Conservation (phyloP, 345 rosid genomes). For the Mercurialis annua region DNA sequence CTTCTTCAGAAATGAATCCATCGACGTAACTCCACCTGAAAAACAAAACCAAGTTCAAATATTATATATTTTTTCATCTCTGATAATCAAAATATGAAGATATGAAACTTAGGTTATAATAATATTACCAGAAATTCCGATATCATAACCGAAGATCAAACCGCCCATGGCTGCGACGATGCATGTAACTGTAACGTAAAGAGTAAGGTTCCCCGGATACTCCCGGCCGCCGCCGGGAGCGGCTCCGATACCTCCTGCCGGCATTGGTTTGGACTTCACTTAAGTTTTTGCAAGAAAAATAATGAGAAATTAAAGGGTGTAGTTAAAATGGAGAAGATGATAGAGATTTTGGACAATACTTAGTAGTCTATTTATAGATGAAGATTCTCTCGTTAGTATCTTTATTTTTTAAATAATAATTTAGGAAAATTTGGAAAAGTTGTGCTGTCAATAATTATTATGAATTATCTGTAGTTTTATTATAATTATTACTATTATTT, state of each 20-base stretch:
- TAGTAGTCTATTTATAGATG: conserved; percentile 28
- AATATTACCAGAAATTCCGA: conserved; percentile 79
- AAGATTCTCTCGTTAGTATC: neutral
- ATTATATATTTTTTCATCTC: too few relatives aligned
- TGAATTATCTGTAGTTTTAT: neutral
- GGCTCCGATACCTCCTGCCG: conserved; percentile 27
- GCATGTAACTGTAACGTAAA: conserved; percentile 68
- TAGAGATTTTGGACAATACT: conserved; percentile 11
- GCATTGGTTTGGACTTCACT: conserved; percentile 14
- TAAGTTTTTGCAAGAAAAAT: conserved; percentile 1
- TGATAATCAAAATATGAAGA: conserved; percentile 9
- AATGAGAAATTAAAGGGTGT: neutral
- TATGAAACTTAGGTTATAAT: neutral
- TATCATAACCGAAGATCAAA: conserved; percentile 92
- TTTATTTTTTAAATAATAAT: neutral
- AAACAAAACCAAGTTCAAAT: neutral
- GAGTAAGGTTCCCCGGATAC: conserved; percentile 87
- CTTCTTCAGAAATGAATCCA: conserved; percentile 58
- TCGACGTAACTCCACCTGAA: conserved; percentile 90
- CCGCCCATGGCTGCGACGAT: conserved; percentile 99
- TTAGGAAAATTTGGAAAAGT: neutral
- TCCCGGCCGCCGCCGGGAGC: conserved; percentile 41
- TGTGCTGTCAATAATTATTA: conserved; percentile 35
- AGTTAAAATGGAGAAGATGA: neutral
- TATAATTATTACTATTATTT: neutral